Conservation (phyloP, 441 rosid species). For the Cnidoscolus chayamansa region DNA sequence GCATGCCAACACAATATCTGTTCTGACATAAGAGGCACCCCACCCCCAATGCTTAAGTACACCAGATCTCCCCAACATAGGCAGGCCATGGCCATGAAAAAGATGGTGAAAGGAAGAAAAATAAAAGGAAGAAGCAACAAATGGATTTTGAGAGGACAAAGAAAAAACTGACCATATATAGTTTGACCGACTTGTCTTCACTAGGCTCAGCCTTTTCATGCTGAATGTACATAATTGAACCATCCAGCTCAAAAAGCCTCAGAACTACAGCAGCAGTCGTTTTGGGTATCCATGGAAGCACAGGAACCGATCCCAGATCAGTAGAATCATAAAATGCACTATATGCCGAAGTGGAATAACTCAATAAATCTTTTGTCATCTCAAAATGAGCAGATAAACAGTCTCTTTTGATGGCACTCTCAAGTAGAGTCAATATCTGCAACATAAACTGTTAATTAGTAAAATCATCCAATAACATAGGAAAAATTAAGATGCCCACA, state of each 20-base stretch:
- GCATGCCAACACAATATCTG: neutral
- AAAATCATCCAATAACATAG: neutral
- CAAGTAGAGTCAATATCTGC: constrained; percentile 71
- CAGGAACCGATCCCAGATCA: constrained; percentile 37
- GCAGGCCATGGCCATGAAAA: neutral
- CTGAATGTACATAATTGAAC: constrained; percentile 52
- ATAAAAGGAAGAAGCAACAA: neutral
- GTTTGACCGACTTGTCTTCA: constrained; percentile 39
- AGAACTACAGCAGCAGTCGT: constrained; percentile 77
- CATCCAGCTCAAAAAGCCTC: constrained; percentile 82
- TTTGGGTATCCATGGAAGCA: constrained; percentile 91
- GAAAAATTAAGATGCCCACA: neutral
- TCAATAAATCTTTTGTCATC: constrained; percentile 67
- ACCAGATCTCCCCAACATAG: neutral
- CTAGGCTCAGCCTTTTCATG: constrained; percentile 46
- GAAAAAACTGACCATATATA: constrained; percentile 41
- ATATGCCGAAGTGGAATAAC: constrained; percentile 23
- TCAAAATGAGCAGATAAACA: constrained; percentile 57
- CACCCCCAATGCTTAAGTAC: neutral
- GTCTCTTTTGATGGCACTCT: constrained; percentile 70
- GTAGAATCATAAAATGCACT: constrained; percentile 27
- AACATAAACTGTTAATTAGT: constrained; percentile 14
- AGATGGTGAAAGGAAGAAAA: neutral
- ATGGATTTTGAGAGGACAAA: neutral
- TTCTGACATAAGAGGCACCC: too few relatives aligned